Evolutionary conservation across 2,329 filamentous ascomycete species (phyloP).

Genomic region (Aspergillus aculeatus): DNA sequence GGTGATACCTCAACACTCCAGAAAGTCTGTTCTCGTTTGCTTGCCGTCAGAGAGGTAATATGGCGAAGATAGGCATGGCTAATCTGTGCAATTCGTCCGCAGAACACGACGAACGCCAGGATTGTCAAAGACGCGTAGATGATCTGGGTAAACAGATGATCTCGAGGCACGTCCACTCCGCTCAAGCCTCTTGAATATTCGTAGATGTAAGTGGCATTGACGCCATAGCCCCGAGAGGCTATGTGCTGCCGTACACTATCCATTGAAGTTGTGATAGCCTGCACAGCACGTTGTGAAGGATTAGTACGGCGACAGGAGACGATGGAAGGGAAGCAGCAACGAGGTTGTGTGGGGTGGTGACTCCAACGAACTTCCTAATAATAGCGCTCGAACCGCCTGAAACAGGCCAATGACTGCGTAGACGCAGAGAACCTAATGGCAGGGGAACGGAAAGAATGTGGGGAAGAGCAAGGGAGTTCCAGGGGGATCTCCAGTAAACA

Average conservation of each 20-base stretch:
- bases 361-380: background rate
- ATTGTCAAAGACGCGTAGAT: slow-evolving; percentile 39
- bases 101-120: slow-evolving; percentile 38
- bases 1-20: slow-evolving; percentile 45
- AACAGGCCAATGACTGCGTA: slow-evolving; percentile 9
- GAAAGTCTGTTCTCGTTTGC: slow-evolving; percentile 42
- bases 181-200: slow-evolving; percentile 41
- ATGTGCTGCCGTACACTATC: slow-evolving; percentile 24
- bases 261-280: slow-evolving; percentile 25
- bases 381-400: slow-evolving; percentile 5
- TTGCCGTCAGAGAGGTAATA: slow-evolving; percentile 41
- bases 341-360: slow-evolving; percentile 1
- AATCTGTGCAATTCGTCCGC: slow-evolving; percentile 44
- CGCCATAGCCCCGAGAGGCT: slow-evolving; percentile 28
- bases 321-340: slow-evolving; percentile 4
- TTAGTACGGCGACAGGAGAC: slow-evolving; percentile 2
- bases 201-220: slow-evolving; percentile 42
- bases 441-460: slow-evolving; percentile 26
- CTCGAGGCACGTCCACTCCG: slow-evolving; percentile 41
- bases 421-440: slow-evolving; percentile 18
- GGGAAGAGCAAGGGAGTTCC: slow-evolving; percentile 3
- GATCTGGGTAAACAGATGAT: slow-evolving; percentile 41
- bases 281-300: slow-evolving; percentile 7
- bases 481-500: slow-evolving; percentile 3
- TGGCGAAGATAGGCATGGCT: slow-evolving; percentile 47